Conservation (phyloP, 208 protist species). For the Trypanosomatidae sp. region DNA sequence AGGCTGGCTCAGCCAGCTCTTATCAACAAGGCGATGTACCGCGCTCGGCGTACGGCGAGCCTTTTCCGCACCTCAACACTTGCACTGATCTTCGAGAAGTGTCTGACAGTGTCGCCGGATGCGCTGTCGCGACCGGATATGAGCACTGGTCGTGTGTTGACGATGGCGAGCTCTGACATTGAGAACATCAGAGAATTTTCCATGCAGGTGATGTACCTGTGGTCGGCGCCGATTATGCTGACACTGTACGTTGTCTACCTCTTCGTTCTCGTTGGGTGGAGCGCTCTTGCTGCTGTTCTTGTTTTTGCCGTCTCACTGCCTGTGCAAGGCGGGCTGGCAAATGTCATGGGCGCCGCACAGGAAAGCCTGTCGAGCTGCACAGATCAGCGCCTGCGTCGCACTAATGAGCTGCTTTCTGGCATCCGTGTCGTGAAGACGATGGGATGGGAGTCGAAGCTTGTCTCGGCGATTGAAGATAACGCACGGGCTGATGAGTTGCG, state of each 20-base stretch:
- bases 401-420: slow-evolving; percentile 89
- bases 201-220: slow-evolving; percentile 40
- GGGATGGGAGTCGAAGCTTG: slow-evolving; percentile 83
- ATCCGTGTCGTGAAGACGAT: slow-evolving; percentile 94
- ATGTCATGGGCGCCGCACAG: slow-evolving; percentile 24
- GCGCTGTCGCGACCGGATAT: slow-evolving; percentile 68
- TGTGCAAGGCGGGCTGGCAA: slow-evolving; percentile 51
- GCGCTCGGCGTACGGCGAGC: slow-evolving; percentile 28
- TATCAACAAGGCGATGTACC: slow-evolving; percentile 44
- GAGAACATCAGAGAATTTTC: slow-evolving; percentile 45
- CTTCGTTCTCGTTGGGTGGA: slow-evolving; percentile 62
- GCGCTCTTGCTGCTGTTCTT: slow-evolving; percentile 65
- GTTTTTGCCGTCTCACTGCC: slow-evolving; percentile 69
- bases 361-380: slow-evolving; percentile 34
- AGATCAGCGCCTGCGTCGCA: slow-evolving; percentile 86
- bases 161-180: slow-evolving; percentile 84
- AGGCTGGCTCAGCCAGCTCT: slow-evolving; percentile 41
- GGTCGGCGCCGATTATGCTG: slow-evolving; percentile 70
- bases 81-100: slow-evolving; percentile 78
- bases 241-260: slow-evolving; percentile 45
- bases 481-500: slow-evolving; percentile 43
- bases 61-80: slow-evolving; percentile 64
- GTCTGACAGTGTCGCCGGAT: slow-evolving; percentile 46
- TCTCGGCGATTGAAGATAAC: slow-evolving; percentile 30
- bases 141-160: slow-evolving; percentile 81